Conservation (phyloP, 169 alveolate species). For the Cytauxzoon felis region DNA sequence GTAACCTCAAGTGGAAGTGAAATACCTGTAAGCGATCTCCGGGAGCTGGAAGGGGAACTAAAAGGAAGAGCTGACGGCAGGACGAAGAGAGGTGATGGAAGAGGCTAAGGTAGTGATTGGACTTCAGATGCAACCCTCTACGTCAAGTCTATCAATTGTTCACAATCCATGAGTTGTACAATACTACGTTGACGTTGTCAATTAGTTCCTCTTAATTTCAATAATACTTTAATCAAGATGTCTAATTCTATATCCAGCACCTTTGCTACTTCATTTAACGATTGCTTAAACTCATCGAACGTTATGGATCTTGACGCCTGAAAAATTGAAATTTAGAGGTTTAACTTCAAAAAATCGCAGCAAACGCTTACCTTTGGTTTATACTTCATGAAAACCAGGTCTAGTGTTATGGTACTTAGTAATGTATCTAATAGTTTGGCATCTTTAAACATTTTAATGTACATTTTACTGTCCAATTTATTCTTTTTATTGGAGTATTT, state of each 20-base stretch:
- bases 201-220: background rate
- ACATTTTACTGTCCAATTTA: slow-evolving; percentile 52
- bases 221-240: background rate
- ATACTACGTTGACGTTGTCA: too few species aligned
- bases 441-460: slow-evolving; percentile 40
- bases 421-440: slow-evolving; percentile 22
- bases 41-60: too few species aligned
- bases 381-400: slow-evolving; percentile 32
- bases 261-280: slow-evolving; percentile 26
- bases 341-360: background rate
- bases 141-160: too few species aligned
- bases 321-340: too few species aligned
- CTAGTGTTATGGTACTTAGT: slow-evolving; percentile 16
- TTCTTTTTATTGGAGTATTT: slow-evolving; percentile 23
- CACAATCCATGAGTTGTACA: too few species aligned
- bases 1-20: too few species aligned
- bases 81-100: too few species aligned
- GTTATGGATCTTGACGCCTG: slow-evolving; percentile 24
- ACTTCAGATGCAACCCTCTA: too few species aligned
- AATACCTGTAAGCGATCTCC: too few species aligned
- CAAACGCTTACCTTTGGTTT: slow-evolving; percentile 18
- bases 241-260: background rate
- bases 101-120: too few species aligned
- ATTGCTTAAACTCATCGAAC: slow-evolving; percentile 14
- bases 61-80: too few species aligned